Percentiles rank a stretch among this genome's conserved stretches.
Evolutionary conservation across 176 grass and related monocot genomes (phyloP).

Genomic region (Oryza glaberrima): DNA sequence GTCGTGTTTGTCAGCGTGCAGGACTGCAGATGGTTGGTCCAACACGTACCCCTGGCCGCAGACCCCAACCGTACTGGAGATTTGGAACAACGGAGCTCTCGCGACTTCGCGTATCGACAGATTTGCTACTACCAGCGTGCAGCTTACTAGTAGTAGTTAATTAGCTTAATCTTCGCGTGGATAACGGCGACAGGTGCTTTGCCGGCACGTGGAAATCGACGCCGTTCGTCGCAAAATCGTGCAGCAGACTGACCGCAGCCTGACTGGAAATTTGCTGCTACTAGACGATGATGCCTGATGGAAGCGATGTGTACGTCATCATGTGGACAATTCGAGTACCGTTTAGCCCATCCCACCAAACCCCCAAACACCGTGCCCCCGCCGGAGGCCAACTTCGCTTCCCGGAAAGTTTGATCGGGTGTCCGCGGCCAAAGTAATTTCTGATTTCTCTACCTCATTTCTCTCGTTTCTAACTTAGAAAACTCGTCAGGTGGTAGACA

Average conservation of each 20-base stretch:
- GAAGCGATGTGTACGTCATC: background rate
- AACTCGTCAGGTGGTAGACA: background rate
- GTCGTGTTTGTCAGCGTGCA: background rate
- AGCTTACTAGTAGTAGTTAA: background rate
- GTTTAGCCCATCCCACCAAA: conserved; percentile 6
- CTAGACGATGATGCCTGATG: background rate
- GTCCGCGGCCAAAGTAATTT: background rate
- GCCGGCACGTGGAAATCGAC: conserved; percentile 35
- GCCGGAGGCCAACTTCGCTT: conserved; percentile 24
- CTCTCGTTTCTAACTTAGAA: background rate
- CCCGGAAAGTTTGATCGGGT: background rate
- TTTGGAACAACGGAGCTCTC: background rate
- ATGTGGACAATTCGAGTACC: background rate
- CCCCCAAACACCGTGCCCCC: conserved; percentile 13
- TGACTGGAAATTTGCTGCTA: background rate
- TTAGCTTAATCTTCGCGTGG: background rate
- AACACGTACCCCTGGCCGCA: background rate
- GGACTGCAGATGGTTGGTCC: background rate
- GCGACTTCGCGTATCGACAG: background rate
- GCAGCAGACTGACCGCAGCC: background rate
- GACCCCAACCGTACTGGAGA: background rate
- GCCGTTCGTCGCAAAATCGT: conserved; percentile 1
- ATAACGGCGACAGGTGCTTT: background rate
- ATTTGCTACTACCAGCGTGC: background rate
- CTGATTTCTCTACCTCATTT: background rate